Base-by-base conservation (phyloP, 2,329 filamentous ascomycete genomes). In the Aspergillus costaricaensis region DNA sequence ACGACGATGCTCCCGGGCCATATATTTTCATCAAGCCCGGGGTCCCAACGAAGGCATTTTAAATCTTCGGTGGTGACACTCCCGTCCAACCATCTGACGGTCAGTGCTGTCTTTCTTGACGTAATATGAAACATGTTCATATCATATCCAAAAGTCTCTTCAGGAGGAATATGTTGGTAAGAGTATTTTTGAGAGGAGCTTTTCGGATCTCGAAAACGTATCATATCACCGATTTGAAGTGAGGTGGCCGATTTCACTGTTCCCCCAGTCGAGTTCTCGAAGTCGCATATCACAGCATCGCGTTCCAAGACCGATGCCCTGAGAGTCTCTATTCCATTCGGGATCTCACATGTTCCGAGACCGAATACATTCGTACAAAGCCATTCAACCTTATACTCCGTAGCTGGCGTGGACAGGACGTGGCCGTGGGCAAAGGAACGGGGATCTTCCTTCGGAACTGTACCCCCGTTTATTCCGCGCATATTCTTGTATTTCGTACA, bases 81-180 rank as follows among this genome's bases (percentile, higher is more conserved):
- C 15, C 82, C 76, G 67, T 88, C 83, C 66, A 87, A 85, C 86
- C 86, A 88, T 62, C 82, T 80, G 4, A 88, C 81, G 1, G 75
- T 81, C 12, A 82, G 81, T n/a, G 75, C 72, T 2, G 83, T 83
- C 19, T 74, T 75, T 10, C 81, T 82, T 32, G 77, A 76, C 54
- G 81, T 74, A 55, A 87, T 76, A 12, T 81, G 77, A 64, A 82
- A 86, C 2, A 85, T 78, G 61, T 88, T 87, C 63, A 87, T 71
- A 64, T 88, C 85, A 67, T 83, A 86, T 1, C 84, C 85, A 43
- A 82, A 74, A 8, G 79, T 81, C 21, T 81, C 76, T 3, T 78
- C 77, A 9, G 79, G 72, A 23, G 81, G 74, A 27, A 85, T 78
- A 19, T 75, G 75, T 14, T 74, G 72, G 44, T 85, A 71, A 50